phyloP scores from a whole-genome alignment of 257 asterid species.

The Primulina tabacum region DNA sequence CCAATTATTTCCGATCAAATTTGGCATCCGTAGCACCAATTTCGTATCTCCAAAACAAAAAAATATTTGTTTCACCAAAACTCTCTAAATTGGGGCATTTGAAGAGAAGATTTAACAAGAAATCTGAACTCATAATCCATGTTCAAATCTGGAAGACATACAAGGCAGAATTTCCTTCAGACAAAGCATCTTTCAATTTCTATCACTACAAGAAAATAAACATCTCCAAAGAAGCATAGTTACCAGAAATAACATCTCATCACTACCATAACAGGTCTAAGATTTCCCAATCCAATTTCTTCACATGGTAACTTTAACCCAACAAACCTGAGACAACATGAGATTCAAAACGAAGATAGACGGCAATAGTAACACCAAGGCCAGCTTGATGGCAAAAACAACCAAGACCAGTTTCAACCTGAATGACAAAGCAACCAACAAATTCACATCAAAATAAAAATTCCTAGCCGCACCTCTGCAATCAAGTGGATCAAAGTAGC shows the following conservation, averaged over 20 bases:
- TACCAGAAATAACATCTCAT: slow-evolving; percentile 22
- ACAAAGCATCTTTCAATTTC: no score
- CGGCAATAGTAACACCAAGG: no score
- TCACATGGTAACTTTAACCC: slow-evolving; percentile 19
- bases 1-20: no score
- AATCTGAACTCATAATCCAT: not conserved
- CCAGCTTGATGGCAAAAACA: no score
- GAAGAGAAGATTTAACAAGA: not conserved
- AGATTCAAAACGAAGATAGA: slow-evolving; percentile 12
- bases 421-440: not conserved
- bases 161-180: not conserved
- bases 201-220: not conserved
- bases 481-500: not conserved
- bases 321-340: slow-evolving; percentile 24
- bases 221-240: slow-evolving; percentile 20
- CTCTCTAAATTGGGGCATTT: no score
- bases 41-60: no score
- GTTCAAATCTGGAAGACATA: not conserved
- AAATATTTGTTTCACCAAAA: no score
- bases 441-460: not conserved
- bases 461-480: no score
- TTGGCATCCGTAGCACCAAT: no score
- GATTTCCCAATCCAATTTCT: not conserved
- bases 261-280: slow-evolving; percentile 19
- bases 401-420: slow-evolving; percentile 2